Conservation (phyloP, 139 green algal genomes). For the Chlamydomonas asymmetrica region DNA sequence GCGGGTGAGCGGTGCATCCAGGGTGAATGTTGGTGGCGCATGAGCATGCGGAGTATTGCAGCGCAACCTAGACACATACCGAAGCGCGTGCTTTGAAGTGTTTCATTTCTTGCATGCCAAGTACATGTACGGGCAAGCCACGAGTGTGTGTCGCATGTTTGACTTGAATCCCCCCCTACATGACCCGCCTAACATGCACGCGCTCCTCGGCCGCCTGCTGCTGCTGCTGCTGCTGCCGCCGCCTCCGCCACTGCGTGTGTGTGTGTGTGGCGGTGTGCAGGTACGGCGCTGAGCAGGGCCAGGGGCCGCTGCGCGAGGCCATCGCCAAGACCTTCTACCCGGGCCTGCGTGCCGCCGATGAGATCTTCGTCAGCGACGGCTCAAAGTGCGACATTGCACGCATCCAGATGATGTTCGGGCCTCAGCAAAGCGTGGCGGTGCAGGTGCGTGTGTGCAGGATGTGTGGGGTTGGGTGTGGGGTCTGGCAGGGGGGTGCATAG, state of each 20-base stretch:
- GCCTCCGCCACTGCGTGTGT: too few relatives aligned
- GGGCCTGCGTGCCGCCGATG: conserved; percentile 61
- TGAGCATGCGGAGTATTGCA: too few relatives aligned
- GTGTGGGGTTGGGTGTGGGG: not conserved
- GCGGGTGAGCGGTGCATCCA: conserved; percentile 66
- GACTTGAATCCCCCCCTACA: too few relatives aligned
- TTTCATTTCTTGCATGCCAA: too few relatives aligned
- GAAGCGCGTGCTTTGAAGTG: too few relatives aligned
- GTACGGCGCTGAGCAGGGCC: conserved; percentile 96
- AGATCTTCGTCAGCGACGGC: conserved; percentile 98
- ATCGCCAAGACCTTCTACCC: conserved; percentile 86
- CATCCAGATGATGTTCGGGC: conserved; percentile 87
- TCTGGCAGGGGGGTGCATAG: not conserved
- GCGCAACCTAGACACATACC: too few relatives aligned
- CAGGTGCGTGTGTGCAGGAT: conserved; percentile 26
- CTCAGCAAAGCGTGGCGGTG: conserved; percentile 58
- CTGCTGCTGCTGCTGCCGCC: too few relatives aligned
- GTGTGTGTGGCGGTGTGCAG: too few relatives aligned
- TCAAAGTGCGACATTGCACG: conserved; percentile 98
- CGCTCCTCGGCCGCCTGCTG: too few relatives aligned
- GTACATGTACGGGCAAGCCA: not conserved
- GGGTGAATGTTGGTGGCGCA: not conserved
- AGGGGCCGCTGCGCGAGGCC: conserved; percentile 73
- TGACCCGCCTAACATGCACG: too few relatives aligned
- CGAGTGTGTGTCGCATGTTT: not conserved